Evolutionary conservation across 1,284 basidiomycete genomes (phyloP), one percentile per base, ranked within the genome.

Genomic region (Apiotrichum sp.): DNA sequence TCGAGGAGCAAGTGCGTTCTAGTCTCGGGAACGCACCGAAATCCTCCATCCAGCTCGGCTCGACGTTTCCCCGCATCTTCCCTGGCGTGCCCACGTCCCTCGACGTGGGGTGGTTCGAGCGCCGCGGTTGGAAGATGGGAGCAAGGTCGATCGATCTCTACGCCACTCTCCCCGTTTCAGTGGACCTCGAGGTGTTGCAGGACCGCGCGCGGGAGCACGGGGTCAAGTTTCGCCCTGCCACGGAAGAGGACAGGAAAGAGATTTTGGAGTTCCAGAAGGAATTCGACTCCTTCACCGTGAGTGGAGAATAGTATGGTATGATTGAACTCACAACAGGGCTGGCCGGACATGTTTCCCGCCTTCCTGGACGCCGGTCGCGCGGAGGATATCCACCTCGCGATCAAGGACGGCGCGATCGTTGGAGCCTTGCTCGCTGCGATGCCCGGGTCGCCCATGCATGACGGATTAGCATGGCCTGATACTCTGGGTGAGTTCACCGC

Each of bases 11-110:
- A 29, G 29, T 29, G 3, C 29, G 36, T 29, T 29, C 29, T 29
- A 29, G 29, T 29, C 29, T 29, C 3, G 29, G 29, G 29, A 29
- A 29, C 29, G 29, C 29, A 29, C 29, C 29, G 29, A 29, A 29
- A 29, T 29, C 29, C 29, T 29, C 29, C 29, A 48, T 67, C 29
- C 61, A 62, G 51, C 57, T 67, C n/a, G 65, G 65, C n/a, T 57
- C 56, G 13, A 51, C 43, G 3, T 67, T 64, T 32, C 65, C 65
- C 2, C 56, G 65, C 13, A 61, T 67, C 42, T 67, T 64, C 46
- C 65, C 65, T 34, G 65, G 65, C 31, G 35, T 65, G 10, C 65
- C 65, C 3, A 50, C 44, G 4, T 29, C 29, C 29, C 39, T 56
- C 10, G 49, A 49, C 3, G 57, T 43, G 4, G 22, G 11, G 2